A percentile compares a stretch with the other conserved stretches of the same genome.
phyloP scores from a whole-genome alignment of 1,284 basidiomycete genomes.

The Rhodotorula mucilaginosa region DNA sequence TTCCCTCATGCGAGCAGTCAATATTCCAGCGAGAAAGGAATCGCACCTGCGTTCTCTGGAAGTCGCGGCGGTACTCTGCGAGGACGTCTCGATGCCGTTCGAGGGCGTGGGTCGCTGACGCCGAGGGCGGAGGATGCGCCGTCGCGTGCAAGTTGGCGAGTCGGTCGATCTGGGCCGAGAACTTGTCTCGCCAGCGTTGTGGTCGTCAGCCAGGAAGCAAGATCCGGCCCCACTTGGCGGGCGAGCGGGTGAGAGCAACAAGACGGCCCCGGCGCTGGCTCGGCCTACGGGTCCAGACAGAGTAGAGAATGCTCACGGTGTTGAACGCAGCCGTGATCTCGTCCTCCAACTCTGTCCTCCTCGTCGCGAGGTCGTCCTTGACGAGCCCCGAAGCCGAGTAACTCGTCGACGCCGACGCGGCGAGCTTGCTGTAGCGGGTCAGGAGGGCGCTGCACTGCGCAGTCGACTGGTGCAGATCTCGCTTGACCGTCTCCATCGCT shows the following conservation, averaged over 20 bases:
- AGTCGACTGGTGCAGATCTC: conserved; percentile 35
- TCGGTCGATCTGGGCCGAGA: conserved; percentile 31
- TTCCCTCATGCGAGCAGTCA: background rate
- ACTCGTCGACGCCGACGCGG: conserved; percentile 64
- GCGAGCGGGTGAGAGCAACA: background rate
- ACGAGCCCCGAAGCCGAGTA: conserved; percentile 43
- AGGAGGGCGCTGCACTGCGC: conserved; percentile 73
- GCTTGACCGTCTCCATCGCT: conserved; percentile 20
- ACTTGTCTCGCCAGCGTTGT: conserved; percentile 7
- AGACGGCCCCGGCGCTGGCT: background rate
- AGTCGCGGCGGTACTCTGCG: conserved; percentile 80
- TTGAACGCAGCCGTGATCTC: conserved; percentile 84
- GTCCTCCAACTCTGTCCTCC: conserved; percentile 56
- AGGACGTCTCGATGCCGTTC: conserved; percentile 87
- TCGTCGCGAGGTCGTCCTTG: conserved; percentile 58
- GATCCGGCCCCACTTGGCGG: conserved; percentile 1
- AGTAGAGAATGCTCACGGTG: conserved; percentile 60
- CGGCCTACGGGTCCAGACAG: too few species aligned
- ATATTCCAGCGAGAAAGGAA: background rate
- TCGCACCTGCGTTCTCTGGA: conserved; percentile 72
- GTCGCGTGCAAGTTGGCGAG: conserved; percentile 33
- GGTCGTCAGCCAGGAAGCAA: background rate
- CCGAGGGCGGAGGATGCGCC: conserved; percentile 64
- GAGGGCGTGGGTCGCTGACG: conserved; percentile 81
- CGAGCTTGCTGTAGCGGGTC: conserved; percentile 80